phyloP scores from a whole-genome alignment of 306 rosid genomes.

The Citrullus colocynthis region DNA sequence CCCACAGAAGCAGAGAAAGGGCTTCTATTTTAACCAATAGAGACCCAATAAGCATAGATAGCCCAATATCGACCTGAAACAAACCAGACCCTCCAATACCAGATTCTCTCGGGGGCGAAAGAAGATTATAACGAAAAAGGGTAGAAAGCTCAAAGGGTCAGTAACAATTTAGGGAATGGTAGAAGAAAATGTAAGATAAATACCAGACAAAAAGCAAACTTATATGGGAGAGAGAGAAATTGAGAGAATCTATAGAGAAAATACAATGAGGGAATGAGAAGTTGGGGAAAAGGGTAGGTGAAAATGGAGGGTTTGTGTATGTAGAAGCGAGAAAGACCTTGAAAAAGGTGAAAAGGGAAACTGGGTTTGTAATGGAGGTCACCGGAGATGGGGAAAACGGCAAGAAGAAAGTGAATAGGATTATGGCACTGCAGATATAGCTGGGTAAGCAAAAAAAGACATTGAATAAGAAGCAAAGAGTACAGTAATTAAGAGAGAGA shows the following conservation, averaged over 20 bases:
- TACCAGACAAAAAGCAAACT: conserved; percentile 36
- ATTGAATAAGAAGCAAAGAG: conserved; percentile 19
- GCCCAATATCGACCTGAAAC: conserved; percentile 25
- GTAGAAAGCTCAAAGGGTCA: conserved; percentile 41
- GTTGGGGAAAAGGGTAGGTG: conserved; percentile 31
- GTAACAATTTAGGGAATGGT: conserved; percentile 17
- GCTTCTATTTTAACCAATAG: conserved; percentile 32
- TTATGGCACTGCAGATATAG: conserved; percentile 37
- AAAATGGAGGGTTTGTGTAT: conserved; percentile 21
- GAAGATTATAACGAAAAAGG: conserved; percentile 20
- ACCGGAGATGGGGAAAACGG: conserved; percentile 36
- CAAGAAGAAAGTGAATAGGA: conserved; percentile 26
- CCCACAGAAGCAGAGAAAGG: conserved; percentile 40
- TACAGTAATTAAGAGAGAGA: conserved; percentile 16
- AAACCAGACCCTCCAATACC: conserved; percentile 50
- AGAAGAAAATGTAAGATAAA: conserved; percentile 15
- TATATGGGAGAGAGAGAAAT: neutral
- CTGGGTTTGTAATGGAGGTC: conserved; percentile 76
- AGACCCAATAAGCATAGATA: conserved; percentile 48
- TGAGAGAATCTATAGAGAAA: conserved; percentile 1
- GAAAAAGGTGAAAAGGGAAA: conserved; percentile 55
- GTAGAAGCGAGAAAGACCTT: conserved; percentile 27
- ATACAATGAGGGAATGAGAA: conserved; percentile 13
- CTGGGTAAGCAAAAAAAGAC: conserved; percentile 16
- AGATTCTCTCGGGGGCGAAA: conserved; percentile 28